Evolutionary conservation across 2,329 filamentous ascomycete species (phyloP), one percentile per base, ranked within the genome.

Genomic region (Penicillium aurantiogriseum): DNA sequence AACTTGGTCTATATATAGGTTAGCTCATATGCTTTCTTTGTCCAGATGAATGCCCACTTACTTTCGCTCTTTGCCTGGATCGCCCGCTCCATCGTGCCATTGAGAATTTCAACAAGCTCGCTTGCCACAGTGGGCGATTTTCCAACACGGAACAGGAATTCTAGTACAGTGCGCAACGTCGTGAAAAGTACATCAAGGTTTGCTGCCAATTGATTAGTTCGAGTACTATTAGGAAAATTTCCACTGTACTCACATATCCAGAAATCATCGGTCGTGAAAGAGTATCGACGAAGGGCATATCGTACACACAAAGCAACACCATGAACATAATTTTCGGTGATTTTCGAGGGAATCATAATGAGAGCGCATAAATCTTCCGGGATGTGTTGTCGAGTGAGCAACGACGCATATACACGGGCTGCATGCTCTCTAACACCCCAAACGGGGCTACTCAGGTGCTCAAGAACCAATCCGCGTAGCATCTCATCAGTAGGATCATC

Each of bases 381-480:
- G 36, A 77, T 74, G 17, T 74, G 62, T 1, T 63, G 56, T 33
- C 68, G 67, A 19, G 67, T 69, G 35, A 77, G 49, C 3, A 78
- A 58, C 9, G 74, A 76, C 4, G 74, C 74, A 63, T 76, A 77
- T 13, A 76, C 74, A 45, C 76, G 71, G 19, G 78, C 77, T 19
- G 78, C 76, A 51, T 79, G 77, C 51, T 80, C 78, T 55, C 78
- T 70, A 31, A 80, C 74, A 13, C 75, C 73, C 78, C 77, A 80
- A 17, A 78, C 74, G 1, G 72, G 70, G 57, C 76, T 77, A 31
- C 71, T 71, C n/a, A 79, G 63, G 38, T 79, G 75, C 39, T 67
- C 66, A 4, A 67, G 56, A 17, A 78, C 71, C 11, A 76, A 60
- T 5, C 51, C 60, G 19, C 68, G 70, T 9, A 79, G 59, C 49